Percentiles rank a stretch among this genome's conserved stretches.
Conservation (phyloP, 257 asterid species). For the Lycium ferocissimum region DNA sequence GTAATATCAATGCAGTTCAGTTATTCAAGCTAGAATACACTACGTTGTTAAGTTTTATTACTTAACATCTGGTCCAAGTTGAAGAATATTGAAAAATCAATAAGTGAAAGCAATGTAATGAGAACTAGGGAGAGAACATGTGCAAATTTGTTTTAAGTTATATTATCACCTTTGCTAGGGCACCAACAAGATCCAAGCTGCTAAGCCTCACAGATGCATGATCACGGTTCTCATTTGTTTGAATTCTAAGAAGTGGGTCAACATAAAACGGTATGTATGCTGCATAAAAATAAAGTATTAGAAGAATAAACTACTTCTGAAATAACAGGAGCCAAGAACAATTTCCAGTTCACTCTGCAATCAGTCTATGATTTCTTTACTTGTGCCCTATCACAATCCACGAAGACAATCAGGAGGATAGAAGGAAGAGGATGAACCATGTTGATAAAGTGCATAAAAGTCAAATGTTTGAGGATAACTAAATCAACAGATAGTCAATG, state of each 20-base stretch:
- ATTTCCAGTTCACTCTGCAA: background rate
- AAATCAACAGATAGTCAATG: background rate
- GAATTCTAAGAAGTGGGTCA: background rate
- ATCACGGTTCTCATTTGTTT: background rate
- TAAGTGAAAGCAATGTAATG: no score
- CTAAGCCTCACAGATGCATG: background rate
- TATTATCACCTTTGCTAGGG: slow-evolving; percentile 21
- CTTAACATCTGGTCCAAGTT: no score
- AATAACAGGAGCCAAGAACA: background rate
- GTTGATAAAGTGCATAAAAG: background rate
- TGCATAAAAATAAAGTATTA: background rate
- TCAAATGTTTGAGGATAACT: background rate
- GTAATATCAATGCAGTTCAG: no score
- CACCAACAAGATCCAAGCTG: slow-evolving; percentile 4
- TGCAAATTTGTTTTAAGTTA: no score
- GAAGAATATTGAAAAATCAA: no score
- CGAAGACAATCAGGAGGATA: background rate
- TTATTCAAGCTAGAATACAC: no score
- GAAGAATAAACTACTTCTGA: no score
- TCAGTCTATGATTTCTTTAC: background rate
- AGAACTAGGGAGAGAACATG: no score
- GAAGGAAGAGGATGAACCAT: background rate
- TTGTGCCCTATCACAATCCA: background rate
- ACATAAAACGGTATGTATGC: background rate
- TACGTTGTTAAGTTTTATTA: no score